Conservation (phyloP, 2,329 filamentous ascomycete species). For the Arthroderma sp. region DNA sequence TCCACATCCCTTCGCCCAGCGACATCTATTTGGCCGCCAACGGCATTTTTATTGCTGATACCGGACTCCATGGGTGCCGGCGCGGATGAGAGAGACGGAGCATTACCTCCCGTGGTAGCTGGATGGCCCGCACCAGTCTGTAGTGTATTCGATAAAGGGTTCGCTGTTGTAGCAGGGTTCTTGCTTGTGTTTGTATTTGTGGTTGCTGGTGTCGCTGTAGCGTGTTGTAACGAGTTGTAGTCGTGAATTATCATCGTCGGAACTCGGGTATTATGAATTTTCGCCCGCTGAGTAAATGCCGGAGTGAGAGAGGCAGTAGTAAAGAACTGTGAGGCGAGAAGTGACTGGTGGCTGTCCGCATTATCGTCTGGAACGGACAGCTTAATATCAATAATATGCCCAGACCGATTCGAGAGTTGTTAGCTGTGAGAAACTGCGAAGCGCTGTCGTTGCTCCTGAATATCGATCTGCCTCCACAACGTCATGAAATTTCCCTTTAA, state of each 20-base stretch:
- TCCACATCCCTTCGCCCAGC: conserved; percentile 28
- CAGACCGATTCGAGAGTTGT: too few relatives aligned
- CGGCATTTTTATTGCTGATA: background rate
- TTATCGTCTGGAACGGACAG: background rate
- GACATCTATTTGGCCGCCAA: background rate
- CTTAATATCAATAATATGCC: too few relatives aligned
- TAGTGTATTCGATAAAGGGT: background rate
- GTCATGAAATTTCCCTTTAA: too few relatives aligned
- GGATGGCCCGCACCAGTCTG: too few relatives aligned
- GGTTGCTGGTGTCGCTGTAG: background rate
- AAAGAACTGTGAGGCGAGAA: background rate
- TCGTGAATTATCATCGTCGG: conserved; percentile 3
- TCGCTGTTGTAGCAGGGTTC: background rate
- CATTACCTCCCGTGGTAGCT: too few relatives aligned
- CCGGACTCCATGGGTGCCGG: background rate
- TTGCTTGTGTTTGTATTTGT: conserved; percentile 1
- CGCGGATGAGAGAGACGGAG: too few relatives aligned
- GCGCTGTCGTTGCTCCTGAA: too few relatives aligned
- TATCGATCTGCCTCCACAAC: too few relatives aligned
- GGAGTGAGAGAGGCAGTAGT: background rate
- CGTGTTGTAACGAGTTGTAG: background rate
- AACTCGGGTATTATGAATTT: conserved; percentile 7
- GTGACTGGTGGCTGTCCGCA: background rate
- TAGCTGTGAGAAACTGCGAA: too few relatives aligned
- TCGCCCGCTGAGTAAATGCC: background rate